A percentile compares a stretch with the other conserved stretches of the same genome.
Conservation (phyloP, 495 filamentous ascomycete genomes). For the Penicillium chermesinum region DNA sequence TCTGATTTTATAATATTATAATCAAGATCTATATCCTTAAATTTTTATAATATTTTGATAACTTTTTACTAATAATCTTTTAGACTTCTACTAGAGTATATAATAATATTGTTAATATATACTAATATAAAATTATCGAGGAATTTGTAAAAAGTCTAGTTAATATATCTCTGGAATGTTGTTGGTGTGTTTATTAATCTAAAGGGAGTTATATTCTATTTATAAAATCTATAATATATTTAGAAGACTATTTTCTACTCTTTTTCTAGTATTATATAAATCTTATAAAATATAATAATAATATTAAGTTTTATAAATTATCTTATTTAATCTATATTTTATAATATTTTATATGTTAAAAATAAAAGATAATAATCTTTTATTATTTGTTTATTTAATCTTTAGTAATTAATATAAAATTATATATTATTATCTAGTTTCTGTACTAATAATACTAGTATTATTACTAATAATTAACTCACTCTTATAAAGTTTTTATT, state of each 20-base stretch:
- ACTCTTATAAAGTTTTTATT: too few relatives aligned
- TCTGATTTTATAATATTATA: neutral
- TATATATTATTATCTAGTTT: too few relatives aligned
- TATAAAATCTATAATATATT: neutral
- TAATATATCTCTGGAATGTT: neutral
- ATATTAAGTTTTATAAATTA: neutral
- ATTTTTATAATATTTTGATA: neutral
- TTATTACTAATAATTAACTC: too few relatives aligned
- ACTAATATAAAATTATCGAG: neutral
- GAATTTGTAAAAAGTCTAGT: too few relatives aligned
- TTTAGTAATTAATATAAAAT: neutral
- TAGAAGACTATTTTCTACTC: neutral
- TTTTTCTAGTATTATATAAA: neutral
- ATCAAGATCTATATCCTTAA: neutral
- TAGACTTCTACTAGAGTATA: too few relatives aligned
- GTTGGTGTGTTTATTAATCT: neutral
- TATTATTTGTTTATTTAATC: neutral
- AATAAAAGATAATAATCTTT: neutral
- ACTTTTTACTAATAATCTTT: too few relatives aligned
- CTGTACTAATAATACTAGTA: too few relatives aligned
- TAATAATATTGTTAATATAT: neutral
- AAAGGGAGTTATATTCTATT: neutral
- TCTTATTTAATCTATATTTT: neutral
- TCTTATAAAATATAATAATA: neutral
- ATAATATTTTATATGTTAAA: neutral